A percentile compares a stretch with the other conserved stretches of the same genome.
Conservation (phyloP, 805 yeast species). For the Candida ascalaphidarum region DNA sequence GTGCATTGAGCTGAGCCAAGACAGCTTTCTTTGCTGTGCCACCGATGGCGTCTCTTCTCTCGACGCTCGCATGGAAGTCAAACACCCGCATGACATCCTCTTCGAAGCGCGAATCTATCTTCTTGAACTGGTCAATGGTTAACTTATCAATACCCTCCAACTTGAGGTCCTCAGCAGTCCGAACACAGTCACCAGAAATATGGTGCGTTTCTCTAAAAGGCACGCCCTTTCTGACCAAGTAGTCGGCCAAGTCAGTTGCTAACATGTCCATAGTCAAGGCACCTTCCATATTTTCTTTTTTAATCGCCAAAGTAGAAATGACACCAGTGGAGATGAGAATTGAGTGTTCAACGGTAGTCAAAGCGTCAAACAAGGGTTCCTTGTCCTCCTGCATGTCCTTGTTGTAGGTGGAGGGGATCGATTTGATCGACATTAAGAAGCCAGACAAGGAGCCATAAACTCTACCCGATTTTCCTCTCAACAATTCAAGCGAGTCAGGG, state of each 20-base stretch:
- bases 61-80: constrained; percentile 88
- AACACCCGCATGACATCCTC: constrained; percentile 80
- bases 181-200: constrained; percentile 96
- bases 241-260: constrained; percentile 97
- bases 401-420: constrained; percentile 96
- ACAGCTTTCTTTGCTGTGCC: constrained; percentile 94
- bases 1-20: constrained; percentile 52
- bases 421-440: constrained; percentile 90
- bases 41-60: constrained; percentile 93
- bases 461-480: constrained; percentile 96
- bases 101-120: constrained; percentile 73
- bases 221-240: constrained; percentile 93
- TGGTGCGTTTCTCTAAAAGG: constrained; percentile 99
- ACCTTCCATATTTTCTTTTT: constrained; percentile 67
- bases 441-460: constrained; percentile 94
- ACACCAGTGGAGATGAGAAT: constrained; percentile 94
- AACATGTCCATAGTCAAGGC: constrained; percentile 98
- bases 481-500: constrained; percentile 90
- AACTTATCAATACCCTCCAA: constrained; percentile 83
- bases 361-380: constrained; percentile 92
- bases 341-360: constrained; percentile 89
- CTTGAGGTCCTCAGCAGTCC: constrained; percentile 72
- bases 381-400: constrained; percentile 99
- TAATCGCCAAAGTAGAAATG: constrained; percentile 72
- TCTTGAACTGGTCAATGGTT: constrained; percentile 65